Evolutionary conservation across 768 basidiomycete genomes (phyloP), one percentile per base, ranked within the genome.

Genomic region (Pulveroboletus frians): DNA sequence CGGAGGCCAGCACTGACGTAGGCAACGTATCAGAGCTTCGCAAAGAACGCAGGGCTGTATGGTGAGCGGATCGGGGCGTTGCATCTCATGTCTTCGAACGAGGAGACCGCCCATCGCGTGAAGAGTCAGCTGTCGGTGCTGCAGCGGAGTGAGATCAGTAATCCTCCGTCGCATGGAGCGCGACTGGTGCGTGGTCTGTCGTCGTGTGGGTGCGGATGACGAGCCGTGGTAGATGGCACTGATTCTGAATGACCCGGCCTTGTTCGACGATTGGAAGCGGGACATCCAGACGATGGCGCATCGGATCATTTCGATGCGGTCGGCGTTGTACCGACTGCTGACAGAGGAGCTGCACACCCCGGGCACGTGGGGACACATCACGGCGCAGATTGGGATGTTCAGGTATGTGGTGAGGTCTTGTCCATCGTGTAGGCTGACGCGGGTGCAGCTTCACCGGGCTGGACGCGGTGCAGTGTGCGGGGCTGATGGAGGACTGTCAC

Each of bases 331-430:
- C 75, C 71, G 77, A 47, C 64, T 88, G 59, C 68, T 96, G 64
- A 65, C 62, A 21, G 76, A 89, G 54, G 84, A 87, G 66, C 69
- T 92, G 55, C 78, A 87, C 62, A 94, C 91, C 43, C 93, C 93
- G 4, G 92, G 93, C 6, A 83, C 81, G 62, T 99, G 96, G 96
- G 81, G 85, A n/a, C 95, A 98, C 70, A 95, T 99, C 61, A 73
- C 86, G 59, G 80, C 82, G 45, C 96, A 98, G 76, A 98, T 98
- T 69, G 95, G 94, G 49, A 96, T 95, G 94, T 96, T 94, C 77
- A 92, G 88, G 83, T 92, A 66, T 52, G 75, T 61, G 41, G 35
- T 43, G 10, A 34, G 11, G 9, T 9, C 8, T 18, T 1, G 26
- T n/a, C n/a, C n/a, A 11, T 4, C 6, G 36, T 38, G 49, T 64